Evolutionary conservation across 2,329 filamentous ascomycete genomes (phyloP), one percentile per base, ranked within the genome.

Genomic region (Endothia cerciana): DNA sequence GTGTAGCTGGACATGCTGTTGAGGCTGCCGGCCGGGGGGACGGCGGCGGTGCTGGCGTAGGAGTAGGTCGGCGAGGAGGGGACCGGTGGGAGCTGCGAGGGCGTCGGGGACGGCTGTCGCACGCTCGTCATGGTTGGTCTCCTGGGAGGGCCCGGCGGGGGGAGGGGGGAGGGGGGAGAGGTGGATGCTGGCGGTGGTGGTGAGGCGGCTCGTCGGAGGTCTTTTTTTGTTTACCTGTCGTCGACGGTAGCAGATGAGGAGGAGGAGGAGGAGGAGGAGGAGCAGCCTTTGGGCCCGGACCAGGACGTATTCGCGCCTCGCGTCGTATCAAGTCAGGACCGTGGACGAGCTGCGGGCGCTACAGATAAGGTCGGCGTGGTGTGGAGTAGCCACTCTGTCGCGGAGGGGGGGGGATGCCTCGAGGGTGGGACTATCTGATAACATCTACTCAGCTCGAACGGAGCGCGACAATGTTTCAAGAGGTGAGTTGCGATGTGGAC

Each of bases 21-120:
- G 60, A 36, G 33, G 25, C 17, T 38, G 83, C 78, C 17, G n/a
- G 65, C 62, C 10, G 55, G 41, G 19, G 57, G 57, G 13, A 43
- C 13, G 22, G 40, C 38, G 57, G n/a, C 38, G 40, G 36, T 59
- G 55, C 38, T 58, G 65, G 87, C 85, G 74, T 88, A 82, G 17
- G 87, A 89, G 74, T 85, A 88, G 30, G 87, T 84, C 47, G 87
- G 87, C 22, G 87, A 89, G n/a, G 77, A 77, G 6, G 87, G 87
- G n/a, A 89, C 80, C 1, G 85, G 83, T 22, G 86, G 86, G 0
- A 88, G 78, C 69, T 85, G 81, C n/a, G 84, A 85, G 11, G 81
- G 83, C 41, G 83, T 80, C 41, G 85, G 85, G 33, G 85, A 84
- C 43, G 76, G 77, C 38, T 79, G 75, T n/a, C 65, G 65, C 30